phyloP scores from a whole-genome alignment of 495 filamentous ascomycete genomes.

The Trichoderma orchidacearum region DNA sequence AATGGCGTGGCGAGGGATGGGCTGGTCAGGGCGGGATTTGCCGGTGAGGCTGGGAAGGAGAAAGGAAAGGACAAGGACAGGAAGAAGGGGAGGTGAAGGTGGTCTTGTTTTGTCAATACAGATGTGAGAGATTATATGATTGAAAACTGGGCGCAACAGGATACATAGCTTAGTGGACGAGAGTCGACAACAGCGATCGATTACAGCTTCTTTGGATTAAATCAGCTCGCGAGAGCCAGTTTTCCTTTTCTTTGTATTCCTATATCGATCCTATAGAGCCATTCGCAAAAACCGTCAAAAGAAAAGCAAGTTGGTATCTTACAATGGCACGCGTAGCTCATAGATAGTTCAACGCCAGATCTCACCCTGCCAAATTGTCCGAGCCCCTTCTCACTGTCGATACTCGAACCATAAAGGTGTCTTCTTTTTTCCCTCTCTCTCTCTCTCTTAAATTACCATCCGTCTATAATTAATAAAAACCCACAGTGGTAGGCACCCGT shows the following conservation, averaged over 20 bases:
- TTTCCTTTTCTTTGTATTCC: neutral
- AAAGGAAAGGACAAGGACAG: conserved; percentile 52
- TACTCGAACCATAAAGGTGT: too few relatives aligned
- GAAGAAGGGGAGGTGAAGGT: conserved; percentile 12
- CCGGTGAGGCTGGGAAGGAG: conserved; percentile 27
- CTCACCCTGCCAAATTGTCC: neutral
- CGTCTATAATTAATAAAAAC: too few relatives aligned
- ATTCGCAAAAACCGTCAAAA: neutral
- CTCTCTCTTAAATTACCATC: neutral
- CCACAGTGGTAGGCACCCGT: too few relatives aligned
- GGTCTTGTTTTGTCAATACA: neutral
- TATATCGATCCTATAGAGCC: neutral
- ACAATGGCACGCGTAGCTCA: neutral
- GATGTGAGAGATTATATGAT: neutral
- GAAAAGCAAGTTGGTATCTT: neutral
- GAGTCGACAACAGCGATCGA: too few relatives aligned
- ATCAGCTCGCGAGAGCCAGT: too few relatives aligned
- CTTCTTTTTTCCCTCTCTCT: neutral
- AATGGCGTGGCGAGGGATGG: conserved; percentile 76
- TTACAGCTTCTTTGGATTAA: too few relatives aligned
- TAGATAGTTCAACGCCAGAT: neutral
- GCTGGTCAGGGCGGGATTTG: conserved; percentile 64
- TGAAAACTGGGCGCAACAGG: too few relatives aligned
- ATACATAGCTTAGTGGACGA: too few relatives aligned
- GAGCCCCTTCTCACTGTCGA: neutral